Evolutionary conservation across 2,329 filamentous ascomycete genomes (phyloP).

Genomic region (Phaeosphaeria sp.): DNA sequence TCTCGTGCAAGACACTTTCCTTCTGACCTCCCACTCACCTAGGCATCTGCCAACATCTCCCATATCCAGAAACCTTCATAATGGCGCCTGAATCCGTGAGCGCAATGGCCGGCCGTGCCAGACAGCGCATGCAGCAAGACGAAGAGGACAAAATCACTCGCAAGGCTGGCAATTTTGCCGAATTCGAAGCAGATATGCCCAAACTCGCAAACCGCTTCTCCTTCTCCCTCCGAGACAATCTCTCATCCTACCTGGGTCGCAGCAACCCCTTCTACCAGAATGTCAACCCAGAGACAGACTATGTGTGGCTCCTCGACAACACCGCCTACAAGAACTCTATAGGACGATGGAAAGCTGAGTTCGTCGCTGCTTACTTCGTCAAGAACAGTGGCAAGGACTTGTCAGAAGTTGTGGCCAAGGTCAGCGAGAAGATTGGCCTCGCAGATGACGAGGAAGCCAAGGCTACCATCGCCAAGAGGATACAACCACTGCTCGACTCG

Average conservation of each 20-base stretch:
- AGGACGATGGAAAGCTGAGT: conserved; percentile 77
- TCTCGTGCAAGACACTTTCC: conserved; percentile 43
- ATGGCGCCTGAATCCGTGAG: conserved; percentile 31
- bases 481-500: conserved; percentile 79
- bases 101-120: conserved; percentile 38
- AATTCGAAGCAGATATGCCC: conserved; percentile 48
- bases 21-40: conserved; percentile 39
- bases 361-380: conserved; percentile 81
- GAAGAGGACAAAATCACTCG: conserved; percentile 43
- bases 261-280: conserved; percentile 44
- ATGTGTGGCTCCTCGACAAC: conserved; percentile 90
- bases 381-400: conserved; percentile 71
- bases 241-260: conserved; percentile 48
- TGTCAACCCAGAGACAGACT: conserved; percentile 69
- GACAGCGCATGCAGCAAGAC: conserved; percentile 38
- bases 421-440: conserved; percentile 74
- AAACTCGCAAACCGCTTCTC: conserved; percentile 39
- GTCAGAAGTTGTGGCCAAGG: conserved; percentile 70
- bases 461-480: conserved; percentile 67
- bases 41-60: conserved; percentile 22
- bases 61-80: conserved; percentile 20
- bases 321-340: conserved; percentile 70
- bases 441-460: conserved; percentile 58
- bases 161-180: conserved; percentile 34
- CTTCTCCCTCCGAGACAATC: conserved; percentile 47